Evolutionary conservation across 2,329 filamentous ascomycete genomes (phyloP), one percentile per base, ranked within the genome.

Genomic region (Xylariales sp.): DNA sequence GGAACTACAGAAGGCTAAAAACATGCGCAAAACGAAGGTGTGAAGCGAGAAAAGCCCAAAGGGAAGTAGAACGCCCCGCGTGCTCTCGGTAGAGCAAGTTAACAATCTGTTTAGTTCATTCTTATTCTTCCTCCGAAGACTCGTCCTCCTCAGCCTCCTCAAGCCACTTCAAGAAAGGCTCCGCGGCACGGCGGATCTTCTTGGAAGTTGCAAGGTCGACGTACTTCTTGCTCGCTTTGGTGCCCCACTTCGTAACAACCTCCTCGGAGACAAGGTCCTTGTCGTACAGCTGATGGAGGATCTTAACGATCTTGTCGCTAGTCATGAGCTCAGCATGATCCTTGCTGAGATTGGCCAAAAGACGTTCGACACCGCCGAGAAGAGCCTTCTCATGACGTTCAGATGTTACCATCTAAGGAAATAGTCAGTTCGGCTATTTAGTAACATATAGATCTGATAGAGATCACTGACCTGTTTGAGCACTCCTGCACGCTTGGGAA

Each of bases 151-250:
- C 92, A 62, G 94, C 94, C 81, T 92, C 93, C 74, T 93, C 89
- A 66, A 98, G 93, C 95, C 94, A 98, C 75, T 90, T 92, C 77
- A 97, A 87, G 88, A 99, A 99, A 72, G 93, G 91, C 85, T 97
- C 92, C 62, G 96, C 94, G 72, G 93, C 92, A 86, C 97, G 95
- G 84, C 94, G 93, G 71, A 98, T 94, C 87, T 97, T 97, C 87
- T 94, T 95, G 83, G 93, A 97, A 69, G 90, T 94, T 68, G 90
- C 80, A 69, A 97, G 82, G 79, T 98, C 95, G 75, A 97, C 93
- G 80, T 98, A 98, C 85, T 97, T 97, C 91, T 97, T 97, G 89
- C 93, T 97, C 67, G 95, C 94, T 87, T 96, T 97, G 78, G 88
- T 87, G 72, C 94, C 95, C 95, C 96, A 99, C 75, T 91, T 91